Conservation (phyloP, 768 basidiomycete genomes). For the Mycena latifolia region DNA sequence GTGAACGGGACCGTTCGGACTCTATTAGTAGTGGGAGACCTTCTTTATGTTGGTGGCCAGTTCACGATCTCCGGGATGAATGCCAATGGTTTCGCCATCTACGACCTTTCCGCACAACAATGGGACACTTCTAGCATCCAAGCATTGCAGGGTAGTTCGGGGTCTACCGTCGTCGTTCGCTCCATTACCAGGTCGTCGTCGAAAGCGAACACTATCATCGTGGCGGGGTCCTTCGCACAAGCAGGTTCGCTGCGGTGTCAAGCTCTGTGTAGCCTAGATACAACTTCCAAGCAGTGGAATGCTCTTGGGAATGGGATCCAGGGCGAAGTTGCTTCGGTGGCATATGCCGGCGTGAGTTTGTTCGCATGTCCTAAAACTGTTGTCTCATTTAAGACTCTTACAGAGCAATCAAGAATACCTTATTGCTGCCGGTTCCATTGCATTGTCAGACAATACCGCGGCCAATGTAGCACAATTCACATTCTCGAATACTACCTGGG, state of each 20-base stretch:
- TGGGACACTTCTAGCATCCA: constrained; percentile 75
- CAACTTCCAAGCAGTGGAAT: constrained; percentile 79
- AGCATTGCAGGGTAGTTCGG: constrained; percentile 67
- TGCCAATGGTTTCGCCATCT: constrained; percentile 81
- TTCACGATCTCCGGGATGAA: constrained; percentile 72
- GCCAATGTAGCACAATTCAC: constrained; percentile 82
- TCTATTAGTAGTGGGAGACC: constrained; percentile 78
- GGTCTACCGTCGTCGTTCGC: constrained; percentile 72
- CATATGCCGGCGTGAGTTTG: constrained; percentile 82
- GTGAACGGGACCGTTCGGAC: constrained; percentile 82
- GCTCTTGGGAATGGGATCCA: constrained; percentile 83
- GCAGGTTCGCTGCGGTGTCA: constrained; percentile 83
- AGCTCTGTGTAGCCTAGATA: constrained; percentile 84
- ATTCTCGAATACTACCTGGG: constrained; percentile 83
- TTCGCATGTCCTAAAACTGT: constrained; percentile 9
- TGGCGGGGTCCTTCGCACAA: constrained; percentile 89
- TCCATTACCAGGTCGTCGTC: constrained; percentile 75
- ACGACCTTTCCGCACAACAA: constrained; percentile 74
- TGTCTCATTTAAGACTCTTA: constrained; percentile 29
- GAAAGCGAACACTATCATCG: constrained; percentile 73
- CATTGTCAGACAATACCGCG: constrained; percentile 69
- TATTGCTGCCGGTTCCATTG: constrained; percentile 85
- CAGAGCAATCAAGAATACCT: constrained; percentile 78
- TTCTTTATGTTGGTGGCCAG: constrained; percentile 87
- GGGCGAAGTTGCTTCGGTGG: constrained; percentile 84